These are phyloP conservation scores for Crithidia acanthocephali DNA, from an alignment of 208 protist species.

Conservation along the genomic window DNA sequence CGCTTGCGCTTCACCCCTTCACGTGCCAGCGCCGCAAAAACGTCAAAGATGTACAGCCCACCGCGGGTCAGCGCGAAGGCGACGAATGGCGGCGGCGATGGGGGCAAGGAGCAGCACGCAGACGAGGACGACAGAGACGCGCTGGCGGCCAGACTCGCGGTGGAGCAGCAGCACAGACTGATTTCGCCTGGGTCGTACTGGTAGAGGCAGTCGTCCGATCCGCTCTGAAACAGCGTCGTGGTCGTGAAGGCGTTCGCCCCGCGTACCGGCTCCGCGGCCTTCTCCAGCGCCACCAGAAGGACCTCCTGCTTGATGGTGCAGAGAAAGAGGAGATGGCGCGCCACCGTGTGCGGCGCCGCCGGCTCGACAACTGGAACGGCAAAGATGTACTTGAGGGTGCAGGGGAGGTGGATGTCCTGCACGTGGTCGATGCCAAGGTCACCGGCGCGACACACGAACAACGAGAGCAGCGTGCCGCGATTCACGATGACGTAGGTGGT, in stretches of 20 bases:
- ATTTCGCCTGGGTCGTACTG: conserved; percentile 68
- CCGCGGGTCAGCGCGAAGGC: conserved; percentile 68
- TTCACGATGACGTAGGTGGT: conserved; percentile 51
- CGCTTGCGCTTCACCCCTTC: conserved; percentile 22
- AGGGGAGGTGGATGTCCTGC: conserved; percentile 61
- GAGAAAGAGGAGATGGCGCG: conserved; percentile 77
- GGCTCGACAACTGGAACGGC: conserved; percentile 54
- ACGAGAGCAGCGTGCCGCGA: conserved; percentile 53
- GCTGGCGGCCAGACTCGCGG: not conserved
- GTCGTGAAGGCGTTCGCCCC: conserved; percentile 33
- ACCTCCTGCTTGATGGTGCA: conserved; percentile 81
- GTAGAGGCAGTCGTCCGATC: conserved; percentile 54
- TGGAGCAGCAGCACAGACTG: conserved; percentile 53
- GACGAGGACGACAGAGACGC: too few relatives aligned
- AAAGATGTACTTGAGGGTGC: conserved; percentile 73
- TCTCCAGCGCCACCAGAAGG: conserved; percentile 56
- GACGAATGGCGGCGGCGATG: conserved; percentile 48
- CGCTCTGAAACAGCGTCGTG: conserved; percentile 68
- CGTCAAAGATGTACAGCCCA: conserved; percentile 67
- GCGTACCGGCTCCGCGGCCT: not conserved
- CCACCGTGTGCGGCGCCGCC: conserved; percentile 7
- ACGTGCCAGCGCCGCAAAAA: conserved; percentile 51
- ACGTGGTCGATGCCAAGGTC: conserved; percentile 34
- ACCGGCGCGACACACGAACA: conserved; percentile 36
- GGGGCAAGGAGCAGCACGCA: not conserved